Conservation (phyloP, 805 yeast species). For the Kluyveromyces lactis region DNA sequence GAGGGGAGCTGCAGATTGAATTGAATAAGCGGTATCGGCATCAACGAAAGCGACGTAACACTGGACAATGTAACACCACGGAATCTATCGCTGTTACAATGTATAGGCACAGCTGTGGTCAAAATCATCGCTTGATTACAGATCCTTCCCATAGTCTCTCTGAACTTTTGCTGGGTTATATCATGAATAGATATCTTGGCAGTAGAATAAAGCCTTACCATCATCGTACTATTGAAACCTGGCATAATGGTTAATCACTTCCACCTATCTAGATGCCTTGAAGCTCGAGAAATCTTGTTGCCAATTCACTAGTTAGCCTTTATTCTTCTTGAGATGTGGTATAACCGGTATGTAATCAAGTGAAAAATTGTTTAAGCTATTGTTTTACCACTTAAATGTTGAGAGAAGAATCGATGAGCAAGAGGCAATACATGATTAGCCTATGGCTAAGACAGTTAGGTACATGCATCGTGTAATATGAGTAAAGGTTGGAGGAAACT, state of each 20-base stretch:
- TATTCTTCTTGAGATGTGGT: no score
- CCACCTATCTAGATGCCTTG: no score
- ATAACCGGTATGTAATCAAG: no score
- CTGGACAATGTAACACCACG: slow-evolving; percentile 81
- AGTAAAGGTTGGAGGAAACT: background rate
- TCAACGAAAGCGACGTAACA: slow-evolving; percentile 70
- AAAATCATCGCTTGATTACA: slow-evolving; percentile 51
- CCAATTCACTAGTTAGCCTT: no score
- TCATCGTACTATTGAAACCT: background rate
- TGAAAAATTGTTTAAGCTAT: no score
- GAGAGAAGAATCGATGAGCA: no score
- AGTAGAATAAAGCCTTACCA: background rate
- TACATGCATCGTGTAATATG: no score
- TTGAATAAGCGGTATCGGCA: slow-evolving; percentile 71
- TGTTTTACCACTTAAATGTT: no score
- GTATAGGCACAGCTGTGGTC: slow-evolving; percentile 38
- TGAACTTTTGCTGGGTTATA: slow-evolving; percentile 21
- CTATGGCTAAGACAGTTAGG: no score
- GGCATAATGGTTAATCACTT: no score
- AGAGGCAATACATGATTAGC: no score
- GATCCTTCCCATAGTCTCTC: slow-evolving; percentile 38
- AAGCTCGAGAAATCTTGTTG: no score
- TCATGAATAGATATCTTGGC: slow-evolving; percentile 6
- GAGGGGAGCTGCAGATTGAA: slow-evolving; percentile 87
- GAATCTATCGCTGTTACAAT: slow-evolving; percentile 13